These are phyloP conservation scores for Fremontodendron californicum DNA, from an alignment of 345 rosid genomes.

Conservation along the genomic window DNA sequence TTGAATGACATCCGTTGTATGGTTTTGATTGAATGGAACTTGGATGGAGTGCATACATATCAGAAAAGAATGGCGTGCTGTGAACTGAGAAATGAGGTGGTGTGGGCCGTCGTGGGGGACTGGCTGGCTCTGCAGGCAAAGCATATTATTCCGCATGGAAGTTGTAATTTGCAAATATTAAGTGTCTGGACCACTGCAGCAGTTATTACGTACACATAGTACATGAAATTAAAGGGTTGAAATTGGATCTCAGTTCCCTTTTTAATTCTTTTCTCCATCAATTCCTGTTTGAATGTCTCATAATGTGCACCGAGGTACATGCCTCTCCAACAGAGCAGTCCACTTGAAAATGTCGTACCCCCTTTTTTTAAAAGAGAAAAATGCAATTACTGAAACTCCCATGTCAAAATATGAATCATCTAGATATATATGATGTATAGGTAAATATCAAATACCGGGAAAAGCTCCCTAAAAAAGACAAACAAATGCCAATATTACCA, in stretches of 20 bases:
- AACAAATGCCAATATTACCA: neutral
- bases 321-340: neutral
- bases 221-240: neutral
- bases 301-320: neutral
- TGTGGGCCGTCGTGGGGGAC: neutral
- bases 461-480: neutral
- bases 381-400: neutral
- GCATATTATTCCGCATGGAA: neutral
- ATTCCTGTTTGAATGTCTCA: neutral
- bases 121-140: neutral
- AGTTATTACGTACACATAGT: neutral
- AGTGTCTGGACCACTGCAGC: neutral
- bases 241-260: neutral
- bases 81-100: neutral
- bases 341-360: neutral
- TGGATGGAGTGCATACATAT: neutral
- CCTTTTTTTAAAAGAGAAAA: neutral
- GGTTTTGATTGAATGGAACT: conserved; percentile 4
- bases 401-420: neutral
- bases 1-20: neutral
- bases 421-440: neutral
- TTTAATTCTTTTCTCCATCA: conserved; percentile 4
- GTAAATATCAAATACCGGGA: neutral
- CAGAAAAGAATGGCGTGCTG: neutral
- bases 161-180: neutral